Conservation (phyloP, 2,329 filamentous ascomycete genomes). For the Verticillium zaregamsianum region DNA sequence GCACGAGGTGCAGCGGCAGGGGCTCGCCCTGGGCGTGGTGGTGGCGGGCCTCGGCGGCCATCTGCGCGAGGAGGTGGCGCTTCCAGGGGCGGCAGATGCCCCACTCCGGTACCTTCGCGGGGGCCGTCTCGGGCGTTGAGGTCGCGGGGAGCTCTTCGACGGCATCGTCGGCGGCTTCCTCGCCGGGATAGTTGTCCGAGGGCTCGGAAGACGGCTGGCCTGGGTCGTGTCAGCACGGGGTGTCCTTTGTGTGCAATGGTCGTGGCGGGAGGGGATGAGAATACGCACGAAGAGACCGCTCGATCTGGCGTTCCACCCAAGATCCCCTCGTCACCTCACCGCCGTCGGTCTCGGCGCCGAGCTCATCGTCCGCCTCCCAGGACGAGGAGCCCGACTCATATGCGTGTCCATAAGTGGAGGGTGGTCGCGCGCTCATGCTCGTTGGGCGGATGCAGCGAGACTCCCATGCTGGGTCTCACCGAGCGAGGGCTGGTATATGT, state of each 20-base stretch:
- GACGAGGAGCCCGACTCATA: background rate
- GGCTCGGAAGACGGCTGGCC: background rate
- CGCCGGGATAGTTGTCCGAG: background rate
- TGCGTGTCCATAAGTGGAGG: background rate
- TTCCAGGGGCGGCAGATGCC: background rate
- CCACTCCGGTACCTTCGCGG: too few relatives aligned
- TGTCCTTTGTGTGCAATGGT: too few relatives aligned
- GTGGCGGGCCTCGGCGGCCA: background rate
- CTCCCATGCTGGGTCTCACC: background rate
- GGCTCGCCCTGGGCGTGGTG: background rate
- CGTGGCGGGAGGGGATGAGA: background rate
- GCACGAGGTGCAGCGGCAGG: background rate
- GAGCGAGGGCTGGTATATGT: too few relatives aligned
- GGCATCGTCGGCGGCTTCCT: background rate
- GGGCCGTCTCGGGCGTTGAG: background rate
- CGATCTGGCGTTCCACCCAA: background rate
- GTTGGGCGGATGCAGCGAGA: background rate
- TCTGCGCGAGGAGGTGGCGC: background rate
- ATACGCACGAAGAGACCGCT: background rate
- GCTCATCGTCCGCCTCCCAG: background rate
- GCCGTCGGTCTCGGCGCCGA: background rate
- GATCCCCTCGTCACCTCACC: background rate
- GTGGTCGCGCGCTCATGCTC: background rate
- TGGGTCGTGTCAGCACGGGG: background rate
- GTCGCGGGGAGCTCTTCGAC: background rate